These are phyloP conservation scores for Xylaria sp. DNA, from an alignment of 2,329 filamentous ascomycete genomes.

Conservation along the genomic window DNA sequence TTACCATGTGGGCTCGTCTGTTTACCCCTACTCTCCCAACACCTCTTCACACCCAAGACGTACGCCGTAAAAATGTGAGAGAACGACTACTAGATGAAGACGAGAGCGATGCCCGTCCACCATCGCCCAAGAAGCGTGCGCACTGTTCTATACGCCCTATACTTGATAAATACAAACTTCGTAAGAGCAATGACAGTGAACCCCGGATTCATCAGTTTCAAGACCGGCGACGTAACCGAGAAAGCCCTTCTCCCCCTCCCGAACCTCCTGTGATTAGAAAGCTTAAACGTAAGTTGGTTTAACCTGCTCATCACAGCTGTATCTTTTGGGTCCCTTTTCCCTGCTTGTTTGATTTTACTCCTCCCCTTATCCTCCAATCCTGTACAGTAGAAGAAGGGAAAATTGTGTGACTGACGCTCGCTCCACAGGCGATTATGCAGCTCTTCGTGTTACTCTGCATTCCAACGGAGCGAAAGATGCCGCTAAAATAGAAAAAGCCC, in stretches of 20 bases:
- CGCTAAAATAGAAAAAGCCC: constrained; percentile 34
- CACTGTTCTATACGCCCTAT: constrained; percentile 37
- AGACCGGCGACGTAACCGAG: constrained; percentile 1
- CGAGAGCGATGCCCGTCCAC: constrained; percentile 25
- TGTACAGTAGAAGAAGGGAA: no score
- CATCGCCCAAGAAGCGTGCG: constrained; percentile 33
- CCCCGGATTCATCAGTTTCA: constrained; percentile 15
- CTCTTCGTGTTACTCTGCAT: constrained; percentile 44
- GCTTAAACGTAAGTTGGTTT: constrained; percentile 36
- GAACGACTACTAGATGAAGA: constrained; percentile 30
- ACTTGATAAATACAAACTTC: constrained; percentile 39
- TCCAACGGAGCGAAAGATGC: constrained; percentile 40
- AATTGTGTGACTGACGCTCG: constrained; percentile 18
- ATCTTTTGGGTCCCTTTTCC: not conserved
- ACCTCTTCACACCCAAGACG: constrained; percentile 21
- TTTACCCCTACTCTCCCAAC: constrained; percentile 29
- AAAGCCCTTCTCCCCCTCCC: constrained; percentile 34
- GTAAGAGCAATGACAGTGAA: constrained; percentile 25
- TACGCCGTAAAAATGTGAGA: constrained; percentile 17
- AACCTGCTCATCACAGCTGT: not conserved
- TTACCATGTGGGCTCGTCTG: constrained; percentile 30
- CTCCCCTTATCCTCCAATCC: not conserved
- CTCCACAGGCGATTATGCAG: constrained; percentile 40
- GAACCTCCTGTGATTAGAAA: constrained; percentile 38
- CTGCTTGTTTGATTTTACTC: not conserved